Base-by-base conservation (phyloP, 1,284 basidiomycete species). In the Microbotryum intermedium region DNA sequence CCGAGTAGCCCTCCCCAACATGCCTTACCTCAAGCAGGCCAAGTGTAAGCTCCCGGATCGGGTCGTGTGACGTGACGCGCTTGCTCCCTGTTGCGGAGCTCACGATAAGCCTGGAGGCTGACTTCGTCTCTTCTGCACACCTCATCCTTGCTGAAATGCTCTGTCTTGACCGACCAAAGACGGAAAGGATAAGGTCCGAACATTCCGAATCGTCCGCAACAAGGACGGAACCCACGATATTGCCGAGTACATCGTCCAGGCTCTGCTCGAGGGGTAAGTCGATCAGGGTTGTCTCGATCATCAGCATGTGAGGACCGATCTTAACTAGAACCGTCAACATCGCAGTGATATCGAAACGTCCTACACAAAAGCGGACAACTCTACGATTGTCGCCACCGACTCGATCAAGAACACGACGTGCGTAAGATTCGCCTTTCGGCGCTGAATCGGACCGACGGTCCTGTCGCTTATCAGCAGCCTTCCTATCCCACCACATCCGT, bases 171-270 rank as follows among this genome's bases (percentile, higher is more conserved):
- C 34, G 16, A 16, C 11, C 34, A 39, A 16, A 65, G 63, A 90
- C 71, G 90, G 90, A 34, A 94, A 94, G 76, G 86, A 89, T 76
- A 85, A 87, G 69, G 82, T 95, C 30, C 82, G 88, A 43, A 85
- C 94, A 46, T 81, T 88, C 65, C 83, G 91, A 44, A 80, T 93
- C 59, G 88, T 92, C n/a, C 81, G 89, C 30, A 58, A 61, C 47
- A 42, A 57, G 20, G 83, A 77, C 28, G 76, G 76, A 21, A 70
- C 74, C 29, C 76, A 85, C 64, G 63, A 71, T 13, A 76, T 90
- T 18, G 88, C 86, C 48, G 89, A 91, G 73, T 91, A 90, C 76
- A 85, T 84, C 62, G 86, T 91, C 28, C 79, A 80, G 30, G 81
- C 83, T 4, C 77, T 93, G 50, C 75, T 94, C 16, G 88, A 93